A percentile compares a stretch with the other conserved stretches of the same genome.
These are phyloP conservation scores for Diospyros lotus DNA, from an alignment of 148 eudicot genomes.

Conservation along the genomic window DNA sequence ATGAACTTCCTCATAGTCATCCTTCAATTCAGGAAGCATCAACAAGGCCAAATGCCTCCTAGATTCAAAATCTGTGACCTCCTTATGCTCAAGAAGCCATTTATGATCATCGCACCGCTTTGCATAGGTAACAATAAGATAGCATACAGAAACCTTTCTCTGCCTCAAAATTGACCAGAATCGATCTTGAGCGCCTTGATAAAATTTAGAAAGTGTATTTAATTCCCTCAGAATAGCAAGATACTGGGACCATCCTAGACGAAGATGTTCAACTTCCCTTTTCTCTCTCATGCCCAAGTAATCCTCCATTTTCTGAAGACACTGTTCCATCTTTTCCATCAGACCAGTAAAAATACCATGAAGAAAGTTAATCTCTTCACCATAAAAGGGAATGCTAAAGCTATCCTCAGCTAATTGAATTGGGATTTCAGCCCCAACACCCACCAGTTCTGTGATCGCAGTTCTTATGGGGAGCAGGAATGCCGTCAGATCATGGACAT, in stretches of 20 bases:
- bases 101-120: conserved; percentile 43
- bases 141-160: conserved; percentile 40
- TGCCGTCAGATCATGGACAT: conserved; percentile 56
- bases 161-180: conserved; percentile 52
- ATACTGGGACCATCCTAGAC: conserved; percentile 50
- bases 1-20: conserved; percentile 69
- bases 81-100: conserved; percentile 73
- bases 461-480: conserved; percentile 46
- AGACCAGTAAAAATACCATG: conserved; percentile 32
- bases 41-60: conserved; percentile 81
- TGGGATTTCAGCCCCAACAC: conserved; percentile 9
- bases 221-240: conserved; percentile 67
- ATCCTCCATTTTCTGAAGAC: conserved; percentile 45
- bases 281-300: conserved; percentile 18
- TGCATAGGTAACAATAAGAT: conserved; percentile 54
- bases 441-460: conserved; percentile 18
- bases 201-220: conserved; percentile 38
- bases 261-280: conserved; percentile 20
- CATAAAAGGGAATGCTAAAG: conserved; percentile 15
- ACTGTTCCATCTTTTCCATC: conserved; percentile 32
- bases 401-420: conserved; percentile 16
- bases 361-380: conserved; percentile 33
- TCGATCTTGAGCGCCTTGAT: conserved; percentile 34
- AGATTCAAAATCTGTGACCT: conserved; percentile 63
- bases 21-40: conserved; percentile 74